phyloP scores from a whole-genome alignment of 495 filamentous ascomycete species.

The Echria macrotheca region DNA sequence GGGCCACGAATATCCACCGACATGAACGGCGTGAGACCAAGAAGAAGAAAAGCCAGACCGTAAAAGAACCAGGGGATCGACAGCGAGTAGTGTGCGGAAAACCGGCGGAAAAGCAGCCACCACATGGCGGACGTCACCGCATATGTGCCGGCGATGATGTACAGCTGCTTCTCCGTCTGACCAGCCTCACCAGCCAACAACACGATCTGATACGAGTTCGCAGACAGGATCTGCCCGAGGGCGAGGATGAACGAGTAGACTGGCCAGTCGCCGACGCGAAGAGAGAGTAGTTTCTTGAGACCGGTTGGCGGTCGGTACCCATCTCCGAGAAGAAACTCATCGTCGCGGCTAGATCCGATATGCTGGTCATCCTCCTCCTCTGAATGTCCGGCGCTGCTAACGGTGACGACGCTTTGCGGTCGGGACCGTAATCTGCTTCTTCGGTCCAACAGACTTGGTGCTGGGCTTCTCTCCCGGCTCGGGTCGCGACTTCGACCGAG shows the following conservation, averaged over 20 bases:
- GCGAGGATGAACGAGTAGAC: slow-evolving; percentile 65
- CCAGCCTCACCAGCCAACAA: slow-evolving; percentile 57
- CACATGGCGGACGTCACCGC: slow-evolving; percentile 51
- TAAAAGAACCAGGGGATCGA: slow-evolving; percentile 50
- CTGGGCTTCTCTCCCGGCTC: slow-evolving; percentile 15
- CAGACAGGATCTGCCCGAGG: slow-evolving; percentile 61
- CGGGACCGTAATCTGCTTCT: slow-evolving; percentile 20
- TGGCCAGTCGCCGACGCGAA: slow-evolving; percentile 54
- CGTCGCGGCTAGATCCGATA: slow-evolving; percentile 12
- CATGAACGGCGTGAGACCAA: slow-evolving; percentile 55
- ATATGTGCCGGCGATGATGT: slow-evolving; percentile 58
- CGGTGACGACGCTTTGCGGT: slow-evolving; percentile 17
- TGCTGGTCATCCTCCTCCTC: slow-evolving; percentile 16
- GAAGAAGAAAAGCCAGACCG: slow-evolving; percentile 52
- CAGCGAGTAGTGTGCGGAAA: slow-evolving; percentile 40
- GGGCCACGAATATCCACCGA: slow-evolving; percentile 35
- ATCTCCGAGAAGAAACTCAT: slow-evolving; percentile 58
- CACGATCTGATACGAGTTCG: slow-evolving; percentile 64
- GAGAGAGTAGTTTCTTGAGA: slow-evolving; percentile 42
- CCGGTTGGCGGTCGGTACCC: slow-evolving; percentile 63
- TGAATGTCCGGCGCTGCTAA: slow-evolving; percentile 27
- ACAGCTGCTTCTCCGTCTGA: slow-evolving; percentile 53
- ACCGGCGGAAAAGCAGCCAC: slow-evolving; percentile 29
- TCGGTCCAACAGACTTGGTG: slow-evolving; percentile 13
- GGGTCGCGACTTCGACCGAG: slow-evolving; percentile 17